Evolutionary conservation across 1,284 basidiomycete species (phyloP).

Genomic region (Athelia sp.): DNA sequence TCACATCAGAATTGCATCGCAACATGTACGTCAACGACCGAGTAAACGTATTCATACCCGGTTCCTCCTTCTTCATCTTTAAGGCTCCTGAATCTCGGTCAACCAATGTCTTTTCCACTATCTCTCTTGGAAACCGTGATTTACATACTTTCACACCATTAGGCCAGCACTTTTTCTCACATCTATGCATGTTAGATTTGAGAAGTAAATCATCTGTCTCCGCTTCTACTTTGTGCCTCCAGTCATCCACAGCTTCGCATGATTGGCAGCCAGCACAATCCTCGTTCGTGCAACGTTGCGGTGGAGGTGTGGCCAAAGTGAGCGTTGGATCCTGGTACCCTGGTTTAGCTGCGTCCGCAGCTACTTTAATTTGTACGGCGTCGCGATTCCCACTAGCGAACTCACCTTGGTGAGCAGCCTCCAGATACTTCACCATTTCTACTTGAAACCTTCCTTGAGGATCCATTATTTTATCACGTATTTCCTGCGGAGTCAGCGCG

Average conservation of each 20-base stretch:
- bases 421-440: constrained; percentile 19
- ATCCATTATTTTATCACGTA: constrained; percentile 20
- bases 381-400: constrained; percentile 13
- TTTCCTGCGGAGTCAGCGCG: constrained; percentile 21
- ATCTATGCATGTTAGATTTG: constrained; percentile 6
- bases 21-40: constrained; percentile 24
- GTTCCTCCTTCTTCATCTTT: constrained; percentile 26
- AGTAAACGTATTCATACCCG: constrained; percentile 27
- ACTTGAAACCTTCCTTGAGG: constrained; percentile 16
- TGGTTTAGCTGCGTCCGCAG: background rate
- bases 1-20: constrained; percentile 31
- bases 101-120: constrained; percentile 12
- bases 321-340: no score
- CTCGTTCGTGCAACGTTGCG: no score
- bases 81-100: constrained; percentile 22
- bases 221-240: no score
- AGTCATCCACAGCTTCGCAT: no score
- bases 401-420: constrained; percentile 17
- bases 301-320: no score
- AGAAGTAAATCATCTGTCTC: constrained; percentile 5
- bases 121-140: constrained; percentile 19
- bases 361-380: constrained; percentile 1
- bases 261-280: no score
- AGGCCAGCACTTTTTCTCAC: background rate
- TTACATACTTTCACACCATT: constrained; percentile 20